These are phyloP conservation scores for Aspergillus oerlinghausenensis DNA, from an alignment of 2,329 filamentous ascomycete genomes.

Conservation along the genomic window DNA sequence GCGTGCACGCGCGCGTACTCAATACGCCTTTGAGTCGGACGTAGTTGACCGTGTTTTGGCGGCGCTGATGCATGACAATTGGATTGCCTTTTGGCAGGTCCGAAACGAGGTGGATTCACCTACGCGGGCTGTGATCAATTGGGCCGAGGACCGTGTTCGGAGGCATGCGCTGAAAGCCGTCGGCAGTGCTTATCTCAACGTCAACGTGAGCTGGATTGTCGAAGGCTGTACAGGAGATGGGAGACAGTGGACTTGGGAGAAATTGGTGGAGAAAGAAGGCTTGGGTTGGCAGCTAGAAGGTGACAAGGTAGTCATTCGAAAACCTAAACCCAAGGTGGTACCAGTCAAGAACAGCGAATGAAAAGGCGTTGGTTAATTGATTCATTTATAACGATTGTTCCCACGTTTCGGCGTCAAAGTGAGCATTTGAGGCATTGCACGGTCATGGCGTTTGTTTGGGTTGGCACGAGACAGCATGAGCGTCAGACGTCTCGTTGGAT, in stretches of 20 bases:
- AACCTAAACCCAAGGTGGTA: conserved; percentile 31
- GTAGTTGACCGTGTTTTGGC: conserved; percentile 65
- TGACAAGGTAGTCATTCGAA: conserved; percentile 70
- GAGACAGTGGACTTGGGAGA: conserved; percentile 59
- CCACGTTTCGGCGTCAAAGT: neutral
- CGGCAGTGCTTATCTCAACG: conserved; percentile 71
- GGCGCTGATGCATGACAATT: conserved; percentile 76
- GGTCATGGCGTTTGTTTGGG: conserved; percentile 1
- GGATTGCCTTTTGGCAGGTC: conserved; percentile 69
- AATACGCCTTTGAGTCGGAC: conserved; percentile 60
- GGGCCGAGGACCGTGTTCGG: conserved; percentile 69
- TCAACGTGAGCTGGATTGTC: conserved; percentile 67
- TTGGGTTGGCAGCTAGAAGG: conserved; percentile 82
- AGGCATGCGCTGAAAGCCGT: conserved; percentile 80
- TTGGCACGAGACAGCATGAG: neutral
- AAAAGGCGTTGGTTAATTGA: neutral
- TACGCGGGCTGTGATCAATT: conserved; percentile 73
- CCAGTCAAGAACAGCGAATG: conserved; percentile 11
- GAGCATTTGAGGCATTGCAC: conserved; percentile 1
- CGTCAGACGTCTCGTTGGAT: neutral
- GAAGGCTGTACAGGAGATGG: conserved; percentile 46
- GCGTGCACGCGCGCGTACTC: conserved; percentile 44
- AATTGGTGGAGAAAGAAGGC: conserved; percentile 61
- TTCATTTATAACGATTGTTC: neutral
- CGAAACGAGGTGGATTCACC: conserved; percentile 74